phyloP scores from a whole-genome alignment of 768 basidiomycete species.

The Pholiota conissans region DNA sequence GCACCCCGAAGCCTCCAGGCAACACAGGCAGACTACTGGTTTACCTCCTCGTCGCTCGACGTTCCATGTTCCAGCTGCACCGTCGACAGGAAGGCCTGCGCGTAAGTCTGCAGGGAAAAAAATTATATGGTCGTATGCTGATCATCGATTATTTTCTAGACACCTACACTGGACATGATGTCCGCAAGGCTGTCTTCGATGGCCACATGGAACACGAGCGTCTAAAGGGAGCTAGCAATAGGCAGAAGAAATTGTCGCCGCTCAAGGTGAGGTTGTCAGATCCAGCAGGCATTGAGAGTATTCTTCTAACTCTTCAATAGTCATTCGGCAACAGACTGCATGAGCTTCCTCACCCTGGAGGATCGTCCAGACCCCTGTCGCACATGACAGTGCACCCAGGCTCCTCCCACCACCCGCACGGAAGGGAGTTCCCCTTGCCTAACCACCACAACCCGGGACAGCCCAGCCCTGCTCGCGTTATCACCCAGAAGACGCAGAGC shows the following conservation, averaged over 20 bases:
- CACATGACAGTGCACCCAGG: constrained; percentile 1
- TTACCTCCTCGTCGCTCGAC: not conserved
- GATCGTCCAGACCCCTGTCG: not conserved
- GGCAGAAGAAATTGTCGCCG: no score
- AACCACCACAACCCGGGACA: not conserved
- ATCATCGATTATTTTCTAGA: not conserved
- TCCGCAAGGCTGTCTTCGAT: constrained; percentile 8
- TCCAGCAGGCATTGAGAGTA: not conserved
- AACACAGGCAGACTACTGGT: constrained; percentile 1
- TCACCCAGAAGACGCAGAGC: not conserved
- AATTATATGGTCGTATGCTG: no score
- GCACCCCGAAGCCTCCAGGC: not conserved
- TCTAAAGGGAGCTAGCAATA: not conserved
- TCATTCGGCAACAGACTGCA: not conserved
- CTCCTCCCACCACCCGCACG: not conserved
- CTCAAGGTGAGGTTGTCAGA: not conserved
- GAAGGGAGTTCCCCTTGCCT: not conserved
- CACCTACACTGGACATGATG: not conserved
- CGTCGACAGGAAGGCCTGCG: not conserved
- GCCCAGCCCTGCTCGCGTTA: constrained; percentile 7
- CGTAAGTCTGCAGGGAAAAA: no score
- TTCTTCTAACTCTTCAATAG: no score
- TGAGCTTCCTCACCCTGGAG: not conserved
- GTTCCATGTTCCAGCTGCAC: constrained; percentile 4
- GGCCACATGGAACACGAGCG: not conserved